Conservation (phyloP, 345 rosid genomes). For the Populus deltoides region DNA sequence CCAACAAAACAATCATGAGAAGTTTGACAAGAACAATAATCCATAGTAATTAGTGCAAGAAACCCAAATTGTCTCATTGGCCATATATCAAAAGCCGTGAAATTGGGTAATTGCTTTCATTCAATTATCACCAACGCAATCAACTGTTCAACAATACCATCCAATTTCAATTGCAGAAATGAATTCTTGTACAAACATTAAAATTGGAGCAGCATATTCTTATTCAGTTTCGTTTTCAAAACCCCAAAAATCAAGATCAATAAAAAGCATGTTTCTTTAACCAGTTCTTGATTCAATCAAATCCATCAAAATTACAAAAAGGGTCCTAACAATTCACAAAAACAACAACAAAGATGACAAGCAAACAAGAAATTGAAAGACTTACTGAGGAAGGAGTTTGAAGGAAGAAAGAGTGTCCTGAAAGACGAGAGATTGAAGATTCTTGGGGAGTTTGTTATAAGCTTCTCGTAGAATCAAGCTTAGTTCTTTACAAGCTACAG, state of each 20-base stretch:
- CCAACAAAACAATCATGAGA: background rate
- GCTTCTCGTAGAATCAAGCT: constrained; percentile 50
- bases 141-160: too few species aligned
- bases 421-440: constrained; percentile 58
- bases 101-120: background rate
- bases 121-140: background rate
- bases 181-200: background rate
- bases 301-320: background rate
- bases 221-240: background rate
- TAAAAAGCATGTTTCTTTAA: background rate
- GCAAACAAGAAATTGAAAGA: background rate
- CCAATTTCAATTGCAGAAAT: background rate
- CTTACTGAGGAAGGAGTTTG: constrained; percentile 73
- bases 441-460: constrained; percentile 53
- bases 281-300: too few species aligned
- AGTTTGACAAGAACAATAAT: background rate
- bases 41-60: background rate
- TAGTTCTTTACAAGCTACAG: constrained; percentile 65
- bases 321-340: background rate
- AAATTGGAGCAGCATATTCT: background rate
- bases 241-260: background rate
- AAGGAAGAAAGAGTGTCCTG: constrained; percentile 67
- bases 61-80: background rate
- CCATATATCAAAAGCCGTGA: background rate
- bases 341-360: background rate